A percentile compares a stretch with the other conserved stretches of the same genome.
Conservation (phyloP, 371 early-diverging fungal genomes). For the Rhizopus sp. region DNA sequence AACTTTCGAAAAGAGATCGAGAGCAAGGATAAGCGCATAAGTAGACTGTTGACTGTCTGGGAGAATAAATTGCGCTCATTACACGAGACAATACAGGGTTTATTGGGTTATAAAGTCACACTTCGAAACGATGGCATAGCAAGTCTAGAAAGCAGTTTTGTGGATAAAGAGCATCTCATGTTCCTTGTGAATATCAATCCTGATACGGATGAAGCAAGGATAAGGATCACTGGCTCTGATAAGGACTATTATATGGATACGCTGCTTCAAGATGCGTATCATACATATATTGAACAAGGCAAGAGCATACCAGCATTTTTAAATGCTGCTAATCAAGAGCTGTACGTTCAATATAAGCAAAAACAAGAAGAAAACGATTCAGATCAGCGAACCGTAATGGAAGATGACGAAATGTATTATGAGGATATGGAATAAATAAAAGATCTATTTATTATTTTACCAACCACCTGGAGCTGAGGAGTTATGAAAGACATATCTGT, state of each 20-base stretch:
- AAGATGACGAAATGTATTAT: neutral
- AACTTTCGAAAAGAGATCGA: constrained; percentile 55
- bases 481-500: neutral
- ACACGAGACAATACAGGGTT: constrained; percentile 62
- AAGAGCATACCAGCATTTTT: constrained; percentile 80
- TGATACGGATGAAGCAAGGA: constrained; percentile 22
- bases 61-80: constrained; percentile 26
- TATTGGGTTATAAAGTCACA: constrained; percentile 78
- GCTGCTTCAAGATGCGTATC: constrained; percentile 54
- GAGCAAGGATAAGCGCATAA: constrained; percentile 62
- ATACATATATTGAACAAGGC: constrained; percentile 65
- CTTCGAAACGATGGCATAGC: constrained; percentile 71
- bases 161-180: constrained; percentile 53
- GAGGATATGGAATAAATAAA: neutral
- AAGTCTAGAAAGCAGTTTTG: constrained; percentile 68
- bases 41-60: constrained; percentile 65
- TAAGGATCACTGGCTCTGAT: constrained; percentile 66
- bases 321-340: constrained; percentile 68
- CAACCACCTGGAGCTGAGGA: neutral
- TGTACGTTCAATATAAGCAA: constrained; percentile 16
- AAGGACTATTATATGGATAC: constrained; percentile 56
- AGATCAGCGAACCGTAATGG: neutral
- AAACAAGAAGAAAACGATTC: neutral
- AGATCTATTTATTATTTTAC: neutral
- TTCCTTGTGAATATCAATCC: constrained; percentile 66